Conservation (phyloP, 441 rosid species). For the Flueggea neowawraea region DNA sequence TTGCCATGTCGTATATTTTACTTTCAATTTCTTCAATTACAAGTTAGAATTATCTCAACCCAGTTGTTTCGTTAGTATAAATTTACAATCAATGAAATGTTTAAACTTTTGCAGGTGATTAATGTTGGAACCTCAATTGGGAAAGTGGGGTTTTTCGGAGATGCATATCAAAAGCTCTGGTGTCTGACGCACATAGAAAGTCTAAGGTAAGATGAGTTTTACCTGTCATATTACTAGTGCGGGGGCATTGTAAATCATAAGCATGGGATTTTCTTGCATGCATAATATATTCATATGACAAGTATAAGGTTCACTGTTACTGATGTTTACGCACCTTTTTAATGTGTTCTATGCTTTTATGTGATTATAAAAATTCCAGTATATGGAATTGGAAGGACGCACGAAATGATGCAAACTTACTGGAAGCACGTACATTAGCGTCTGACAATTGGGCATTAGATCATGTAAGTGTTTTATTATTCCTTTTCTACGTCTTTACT, state of each 20-base stretch:
- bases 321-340: too few species aligned
- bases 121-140: conserved; percentile 90
- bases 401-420: conserved; percentile 51
- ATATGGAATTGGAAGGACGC: conserved; percentile 84
- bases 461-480: conserved; percentile 40
- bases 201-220: conserved; percentile 50
- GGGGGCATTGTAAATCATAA: too few species aligned
- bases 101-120: conserved; percentile 56
- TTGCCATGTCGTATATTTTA: not conserved
- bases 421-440: conserved; percentile 80
- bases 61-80: not conserved
- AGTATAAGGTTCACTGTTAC: not conserved
- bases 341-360: too few species aligned
- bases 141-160: conserved; percentile 83
- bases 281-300: not conserved
- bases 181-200: conserved; percentile 94
- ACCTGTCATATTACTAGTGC: not conserved
- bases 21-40: not conserved
- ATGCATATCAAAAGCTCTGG: conserved; percentile 66
- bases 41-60: too few species aligned
- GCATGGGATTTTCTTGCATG: not conserved
- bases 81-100: not conserved
- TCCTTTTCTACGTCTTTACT: not conserved
- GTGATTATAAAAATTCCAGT: conserved; percentile 22
- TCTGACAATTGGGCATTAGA: conserved; percentile 72